A percentile compares a stretch with the other conserved stretches of the same genome.
Evolutionary conservation across 2,329 filamentous ascomycete genomes (phyloP).

Genomic region (Herpotrichia juniperi): DNA sequence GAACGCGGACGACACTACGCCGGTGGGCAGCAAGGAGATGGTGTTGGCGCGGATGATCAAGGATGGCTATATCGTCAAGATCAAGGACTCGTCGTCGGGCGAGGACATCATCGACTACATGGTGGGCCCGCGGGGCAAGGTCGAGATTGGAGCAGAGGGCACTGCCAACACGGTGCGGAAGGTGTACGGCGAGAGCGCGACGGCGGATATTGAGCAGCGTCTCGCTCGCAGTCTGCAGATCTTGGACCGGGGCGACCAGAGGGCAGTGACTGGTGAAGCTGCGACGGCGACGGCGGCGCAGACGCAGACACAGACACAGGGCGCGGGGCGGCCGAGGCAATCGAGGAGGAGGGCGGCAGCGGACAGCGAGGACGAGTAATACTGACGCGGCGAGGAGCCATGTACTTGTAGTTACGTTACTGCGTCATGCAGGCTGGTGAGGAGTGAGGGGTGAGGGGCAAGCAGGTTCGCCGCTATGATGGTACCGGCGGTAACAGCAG

Average conservation of each 20-base stretch:
- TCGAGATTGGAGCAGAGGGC: slow-evolving; percentile 80
- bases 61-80: slow-evolving; percentile 82
- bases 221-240: slow-evolving; percentile 42
- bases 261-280: slow-evolving; percentile 9
- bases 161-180: slow-evolving; percentile 71
- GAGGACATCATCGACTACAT: slow-evolving; percentile 82
- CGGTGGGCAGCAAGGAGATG: slow-evolving; percentile 74
- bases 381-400: background rate
- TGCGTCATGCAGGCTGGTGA: too few relatives aligned
- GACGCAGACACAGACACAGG: slow-evolving; percentile 6
- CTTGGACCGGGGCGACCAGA: slow-evolving; percentile 8
- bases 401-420: background rate
- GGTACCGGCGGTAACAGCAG: background rate
- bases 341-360: slow-evolving; percentile 18
- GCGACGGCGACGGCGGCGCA: slow-evolving; percentile 9
- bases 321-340: slow-evolving; percentile 17
- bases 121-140: slow-evolving; percentile 82
- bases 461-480: background rate
- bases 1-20: slow-evolving; percentile 77
- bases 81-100: slow-evolving; percentile 71
- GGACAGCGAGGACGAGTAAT: slow-evolving; percentile 3
- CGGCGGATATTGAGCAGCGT: slow-evolving; percentile 38
- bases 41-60: slow-evolving; percentile 75
- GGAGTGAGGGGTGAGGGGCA: background rate
- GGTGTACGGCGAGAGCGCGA: slow-evolving; percentile 55